phyloP scores from a whole-genome alignment of 208 protist genomes.

The Trypanosoma melophagium region DNA sequence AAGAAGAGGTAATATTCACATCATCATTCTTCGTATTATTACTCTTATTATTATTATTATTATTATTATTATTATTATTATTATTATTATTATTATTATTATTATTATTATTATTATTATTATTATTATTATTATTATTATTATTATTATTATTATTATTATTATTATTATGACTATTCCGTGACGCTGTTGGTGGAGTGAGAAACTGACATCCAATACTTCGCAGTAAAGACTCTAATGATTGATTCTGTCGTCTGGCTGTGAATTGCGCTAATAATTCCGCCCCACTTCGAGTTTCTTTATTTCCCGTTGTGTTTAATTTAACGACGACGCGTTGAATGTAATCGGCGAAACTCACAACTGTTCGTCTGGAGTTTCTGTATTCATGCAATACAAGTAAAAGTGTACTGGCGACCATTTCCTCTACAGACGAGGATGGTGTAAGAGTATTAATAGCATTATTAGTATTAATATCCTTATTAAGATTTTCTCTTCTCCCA shows the following conservation, averaged over 20 bases:
- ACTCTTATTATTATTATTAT: neutral
- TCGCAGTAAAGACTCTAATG: conserved; percentile 41
- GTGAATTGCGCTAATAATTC: conserved; percentile 24
- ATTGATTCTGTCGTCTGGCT: conserved; percentile 28
- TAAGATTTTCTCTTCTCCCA: neutral
- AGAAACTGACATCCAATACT: conserved; percentile 67
- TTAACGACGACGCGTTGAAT: conserved; percentile 67
- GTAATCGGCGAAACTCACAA: conserved; percentile 61
- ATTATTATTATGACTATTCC: too few relatives aligned
- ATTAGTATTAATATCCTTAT: neutral
- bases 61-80: neutral
- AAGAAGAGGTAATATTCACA: neutral
- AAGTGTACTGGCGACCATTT: conserved; percentile 42
- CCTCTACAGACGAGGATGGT: neutral
- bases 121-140: neutral
- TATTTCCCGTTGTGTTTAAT: conserved; percentile 30
- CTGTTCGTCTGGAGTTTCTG: conserved; percentile 41
- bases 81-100: neutral
- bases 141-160: neutral
- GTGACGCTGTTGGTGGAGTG: conserved; percentile 36
- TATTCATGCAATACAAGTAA: conserved; percentile 70
- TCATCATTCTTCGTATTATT: neutral
- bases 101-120: neutral
- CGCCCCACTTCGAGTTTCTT: conserved; percentile 24
- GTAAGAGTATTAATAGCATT: neutral